phyloP scores from a whole-genome alignment of 495 filamentous ascomycete species.

The Penicillium longicatenatum region DNA sequence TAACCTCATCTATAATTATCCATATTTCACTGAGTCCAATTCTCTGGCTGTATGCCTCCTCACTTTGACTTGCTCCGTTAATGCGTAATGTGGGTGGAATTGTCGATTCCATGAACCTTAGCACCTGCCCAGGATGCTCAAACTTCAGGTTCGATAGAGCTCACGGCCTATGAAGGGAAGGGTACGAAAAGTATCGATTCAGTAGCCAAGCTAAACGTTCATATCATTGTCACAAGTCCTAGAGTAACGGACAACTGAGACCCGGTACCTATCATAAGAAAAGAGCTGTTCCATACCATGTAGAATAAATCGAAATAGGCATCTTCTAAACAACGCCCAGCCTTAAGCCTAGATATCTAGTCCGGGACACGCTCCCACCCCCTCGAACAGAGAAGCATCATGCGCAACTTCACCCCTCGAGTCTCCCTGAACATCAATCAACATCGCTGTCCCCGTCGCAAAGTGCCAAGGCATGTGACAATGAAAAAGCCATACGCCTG shows the following conservation, averaged over 20 bases:
- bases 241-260: too few species aligned
- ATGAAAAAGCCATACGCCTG: constrained; percentile 59
- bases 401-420: constrained; percentile 21
- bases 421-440: constrained; percentile 33
- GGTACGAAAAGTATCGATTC: too few species aligned
- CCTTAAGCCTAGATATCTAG: too few species aligned
- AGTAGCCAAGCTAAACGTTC: too few species aligned
- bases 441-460: constrained; percentile 49
- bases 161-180: too few species aligned
- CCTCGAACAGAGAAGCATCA: not conserved
- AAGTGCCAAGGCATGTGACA: constrained; percentile 72
- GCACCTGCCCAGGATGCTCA: too few species aligned
- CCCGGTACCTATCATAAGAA: too few species aligned
- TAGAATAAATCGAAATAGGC: too few species aligned
- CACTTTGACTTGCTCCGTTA: not conserved
- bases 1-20: not conserved
- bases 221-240: too few species aligned
- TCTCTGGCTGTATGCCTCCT: not conserved
- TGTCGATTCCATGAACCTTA: not conserved
- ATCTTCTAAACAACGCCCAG: too few species aligned
- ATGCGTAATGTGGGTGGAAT: not conserved
- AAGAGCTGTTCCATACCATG: too few species aligned
- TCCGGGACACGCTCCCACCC: not conserved
- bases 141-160: too few species aligned
- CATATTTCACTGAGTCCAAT: not conserved